These are phyloP conservation scores for Apiotrichum veenhuisii DNA, from an alignment of 1,284 basidiomycete species.

Conservation along the genomic window DNA sequence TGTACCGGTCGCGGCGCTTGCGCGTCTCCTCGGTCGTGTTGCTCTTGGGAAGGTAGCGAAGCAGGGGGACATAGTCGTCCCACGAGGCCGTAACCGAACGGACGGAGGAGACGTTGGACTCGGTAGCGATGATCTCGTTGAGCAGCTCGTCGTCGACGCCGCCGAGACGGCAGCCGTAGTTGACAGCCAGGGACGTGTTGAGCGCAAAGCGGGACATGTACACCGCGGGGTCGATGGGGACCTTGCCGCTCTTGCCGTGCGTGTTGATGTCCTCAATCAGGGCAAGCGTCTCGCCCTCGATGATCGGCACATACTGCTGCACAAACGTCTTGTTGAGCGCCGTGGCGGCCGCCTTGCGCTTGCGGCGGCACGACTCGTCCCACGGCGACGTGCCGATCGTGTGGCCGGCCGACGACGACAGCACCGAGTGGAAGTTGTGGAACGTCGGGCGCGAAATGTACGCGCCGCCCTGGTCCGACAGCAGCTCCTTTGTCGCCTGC, in stretches of 20 bases:
- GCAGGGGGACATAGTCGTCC: conserved; percentile 20
- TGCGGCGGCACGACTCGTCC: conserved; percentile 24
- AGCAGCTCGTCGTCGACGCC: conserved; percentile 14
- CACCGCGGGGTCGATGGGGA: conserved; percentile 14
- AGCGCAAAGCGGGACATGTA: conserved; percentile 19
- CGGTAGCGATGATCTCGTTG: conserved; percentile 16
- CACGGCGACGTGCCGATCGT: conserved; percentile 22
- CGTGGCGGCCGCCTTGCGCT: conserved; percentile 19
- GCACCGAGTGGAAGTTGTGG: conserved; percentile 20
- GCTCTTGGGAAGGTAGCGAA: conserved; percentile 10
- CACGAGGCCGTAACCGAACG: conserved; percentile 12
- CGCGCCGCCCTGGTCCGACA: conserved; percentile 15
- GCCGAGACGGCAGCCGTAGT: conserved; percentile 20
- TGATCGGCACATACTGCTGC: conserved; percentile 18
- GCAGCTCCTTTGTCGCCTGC: conserved; percentile 19
- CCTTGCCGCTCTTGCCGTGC: conserved; percentile 13
- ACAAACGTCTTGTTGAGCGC: conserved; percentile 18
- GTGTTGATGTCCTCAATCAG: conserved; percentile 19
- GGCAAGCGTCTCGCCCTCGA: conserved; percentile 21
- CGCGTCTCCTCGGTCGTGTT: conserved; percentile 4
- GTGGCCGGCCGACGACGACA: conserved; percentile 16
- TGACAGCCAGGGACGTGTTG: conserved; percentile 19
- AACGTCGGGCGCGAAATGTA: conserved; percentile 21
- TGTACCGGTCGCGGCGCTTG: conserved; percentile 19
- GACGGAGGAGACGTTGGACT: conserved; percentile 13